Evolutionary conservation across 2,329 filamentous ascomycete genomes (phyloP).

Genomic region (Bipolaris gigantea): DNA sequence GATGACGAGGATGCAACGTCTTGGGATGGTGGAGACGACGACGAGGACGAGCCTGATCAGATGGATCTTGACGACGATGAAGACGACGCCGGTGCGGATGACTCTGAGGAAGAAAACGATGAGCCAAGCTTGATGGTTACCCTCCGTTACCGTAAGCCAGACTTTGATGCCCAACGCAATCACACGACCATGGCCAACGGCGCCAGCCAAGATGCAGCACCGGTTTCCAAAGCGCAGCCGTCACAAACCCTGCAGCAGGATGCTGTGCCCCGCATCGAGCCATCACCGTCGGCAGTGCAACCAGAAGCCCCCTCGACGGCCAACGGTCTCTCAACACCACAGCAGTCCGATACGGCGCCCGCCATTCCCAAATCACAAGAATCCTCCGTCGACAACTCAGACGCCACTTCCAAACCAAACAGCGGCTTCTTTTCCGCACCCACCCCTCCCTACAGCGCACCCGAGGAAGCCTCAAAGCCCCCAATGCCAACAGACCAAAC

Average conservation of each 20-base stretch:
- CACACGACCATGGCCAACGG: constrained; percentile 4
- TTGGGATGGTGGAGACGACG: constrained; percentile 75
- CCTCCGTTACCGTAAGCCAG: constrained; percentile 49
- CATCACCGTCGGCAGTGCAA: background rate
- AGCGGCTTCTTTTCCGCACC: constrained; percentile 23
- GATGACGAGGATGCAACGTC: constrained; percentile 66
- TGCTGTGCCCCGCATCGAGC: background rate
- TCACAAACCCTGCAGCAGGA: constrained; percentile 8
- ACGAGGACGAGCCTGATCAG: constrained; percentile 71
- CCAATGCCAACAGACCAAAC: background rate
- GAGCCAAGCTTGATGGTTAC: constrained; percentile 70
- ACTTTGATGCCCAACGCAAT: constrained; percentile 7
- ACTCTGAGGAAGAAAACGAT: constrained; percentile 40
- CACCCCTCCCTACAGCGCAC: constrained; percentile 26
- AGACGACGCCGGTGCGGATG: constrained; percentile 44
- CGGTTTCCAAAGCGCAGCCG: background rate
- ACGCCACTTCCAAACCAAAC: constrained; percentile 12
- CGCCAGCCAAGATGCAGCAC: background rate
- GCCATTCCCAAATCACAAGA: constrained; percentile 2
- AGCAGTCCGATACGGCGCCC: constrained; percentile 4
- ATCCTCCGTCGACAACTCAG: constrained; percentile 1
- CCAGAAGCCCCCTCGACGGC: background rate
- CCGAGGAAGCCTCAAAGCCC: constrained; percentile 18
- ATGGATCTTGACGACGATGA: constrained; percentile 63
- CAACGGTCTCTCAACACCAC: constrained; percentile 12